phyloP scores from a whole-genome alignment of 2,329 filamentous ascomycete species.

The Arachnomyces sp. region DNA sequence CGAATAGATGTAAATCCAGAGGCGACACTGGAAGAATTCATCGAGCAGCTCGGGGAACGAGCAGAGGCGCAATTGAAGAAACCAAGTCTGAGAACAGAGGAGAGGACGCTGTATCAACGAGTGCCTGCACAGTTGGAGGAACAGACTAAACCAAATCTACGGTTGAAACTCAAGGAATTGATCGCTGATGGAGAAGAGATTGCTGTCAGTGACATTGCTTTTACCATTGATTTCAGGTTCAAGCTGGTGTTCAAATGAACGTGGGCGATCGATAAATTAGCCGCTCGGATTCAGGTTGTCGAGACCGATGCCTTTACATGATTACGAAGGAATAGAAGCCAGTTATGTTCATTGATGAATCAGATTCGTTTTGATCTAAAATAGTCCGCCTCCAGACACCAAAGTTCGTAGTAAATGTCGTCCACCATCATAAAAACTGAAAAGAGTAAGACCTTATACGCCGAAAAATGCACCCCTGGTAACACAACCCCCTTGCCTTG shows the following conservation, averaged over 20 bases:
- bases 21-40: slow-evolving; percentile 70
- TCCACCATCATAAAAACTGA: slow-evolving; percentile 4
- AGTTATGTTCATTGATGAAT: too few species aligned
- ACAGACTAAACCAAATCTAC: slow-evolving; percentile 74
- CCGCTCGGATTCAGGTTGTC: neutral
- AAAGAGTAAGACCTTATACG: slow-evolving; percentile 20
- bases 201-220: slow-evolving; percentile 86
- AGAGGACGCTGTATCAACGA: slow-evolving; percentile 85
- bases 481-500: too few species aligned
- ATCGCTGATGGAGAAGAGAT: slow-evolving; percentile 78
- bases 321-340: slow-evolving; percentile 13
- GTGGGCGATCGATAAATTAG: slow-evolving; percentile 6
- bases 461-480: slow-evolving; percentile 27
- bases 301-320: slow-evolving; percentile 2
- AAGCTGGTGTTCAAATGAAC: slow-evolving; percentile 43
- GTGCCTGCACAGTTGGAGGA: slow-evolving; percentile 73
- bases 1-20: slow-evolving; percentile 64
- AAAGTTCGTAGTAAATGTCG: slow-evolving; percentile 6
- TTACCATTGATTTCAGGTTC: slow-evolving; percentile 63
- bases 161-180: slow-evolving; percentile 68
- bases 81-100: slow-evolving; percentile 72
- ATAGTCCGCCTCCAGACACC: slow-evolving; percentile 14
- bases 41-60: slow-evolving; percentile 72
- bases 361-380: neutral
- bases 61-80: slow-evolving; percentile 92